phyloP scores from a whole-genome alignment of 768 basidiomycete species.

The Russula sp. region DNA sequence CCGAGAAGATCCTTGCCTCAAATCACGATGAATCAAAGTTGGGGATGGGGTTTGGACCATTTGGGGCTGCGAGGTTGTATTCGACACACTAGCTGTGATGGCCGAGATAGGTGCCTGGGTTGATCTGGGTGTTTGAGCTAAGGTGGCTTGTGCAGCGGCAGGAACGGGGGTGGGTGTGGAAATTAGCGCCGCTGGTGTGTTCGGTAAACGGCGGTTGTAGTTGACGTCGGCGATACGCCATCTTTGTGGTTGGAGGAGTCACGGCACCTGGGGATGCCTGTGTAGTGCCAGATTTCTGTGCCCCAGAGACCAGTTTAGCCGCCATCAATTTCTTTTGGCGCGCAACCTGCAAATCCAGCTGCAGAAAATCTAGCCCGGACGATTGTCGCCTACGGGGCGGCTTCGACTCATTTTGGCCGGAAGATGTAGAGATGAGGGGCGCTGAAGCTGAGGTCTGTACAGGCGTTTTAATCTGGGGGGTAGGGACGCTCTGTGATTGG shows the following conservation, averaged over 20 bases:
- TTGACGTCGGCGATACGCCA: neutral
- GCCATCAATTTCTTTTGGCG: constrained; percentile 19
- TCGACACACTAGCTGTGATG: neutral
- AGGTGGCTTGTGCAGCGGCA: neutral
- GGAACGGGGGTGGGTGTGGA: neutral
- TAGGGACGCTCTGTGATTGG: constrained; percentile 3
- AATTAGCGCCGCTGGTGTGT: neutral
- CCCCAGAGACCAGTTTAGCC: neutral
- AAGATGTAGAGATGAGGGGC: neutral
- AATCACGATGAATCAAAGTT: constrained; percentile 9
- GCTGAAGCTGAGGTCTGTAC: neutral
- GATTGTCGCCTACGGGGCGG: constrained; percentile 12
- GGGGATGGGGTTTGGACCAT: neutral
- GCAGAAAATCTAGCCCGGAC: constrained; percentile 20
- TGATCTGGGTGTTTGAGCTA: neutral
- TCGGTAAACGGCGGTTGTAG: neutral
- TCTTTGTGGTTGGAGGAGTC: neutral
- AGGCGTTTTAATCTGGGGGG: neutral
- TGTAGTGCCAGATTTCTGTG: neutral
- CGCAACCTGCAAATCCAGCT: constrained; percentile 17
- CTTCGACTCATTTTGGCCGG: neutral
- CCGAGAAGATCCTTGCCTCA: constrained; percentile 7
- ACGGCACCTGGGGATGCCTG: neutral
- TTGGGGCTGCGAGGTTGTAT: neutral
- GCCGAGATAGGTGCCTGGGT: neutral